Conservation (phyloP, 805 yeast genomes). For the Barnettozyma sp. region DNA sequence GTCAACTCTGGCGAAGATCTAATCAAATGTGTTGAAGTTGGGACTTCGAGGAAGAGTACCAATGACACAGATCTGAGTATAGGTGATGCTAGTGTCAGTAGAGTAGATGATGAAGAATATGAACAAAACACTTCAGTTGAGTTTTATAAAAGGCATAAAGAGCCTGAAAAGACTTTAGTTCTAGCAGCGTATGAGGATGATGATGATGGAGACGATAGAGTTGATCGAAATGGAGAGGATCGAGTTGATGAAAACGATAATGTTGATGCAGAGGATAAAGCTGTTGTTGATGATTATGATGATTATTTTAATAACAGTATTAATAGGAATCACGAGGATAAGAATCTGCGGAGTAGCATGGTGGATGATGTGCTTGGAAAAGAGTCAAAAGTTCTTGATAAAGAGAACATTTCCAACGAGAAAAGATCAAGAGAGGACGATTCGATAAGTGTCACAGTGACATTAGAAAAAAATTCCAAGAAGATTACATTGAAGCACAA, state of each 20-base stretch:
- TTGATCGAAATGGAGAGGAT: background rate
- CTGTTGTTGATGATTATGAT: background rate
- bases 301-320: background rate
- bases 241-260: background rate
- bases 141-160: too few species aligned
- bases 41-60: slow-evolving; percentile 13
- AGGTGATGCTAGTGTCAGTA: slow-evolving; percentile 9
- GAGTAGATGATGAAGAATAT: slow-evolving; percentile 13
- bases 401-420: slow-evolving; percentile 2
- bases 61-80: slow-evolving; percentile 33
- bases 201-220: slow-evolving; percentile 16
- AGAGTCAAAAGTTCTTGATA: background rate
- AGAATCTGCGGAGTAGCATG: slow-evolving; percentile 1
- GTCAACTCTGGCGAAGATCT: slow-evolving; percentile 21
- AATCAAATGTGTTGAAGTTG: slow-evolving; percentile 17
- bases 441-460: slow-evolving; percentile 2
- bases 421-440: slow-evolving; percentile 17
- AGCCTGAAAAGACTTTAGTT: too few species aligned
- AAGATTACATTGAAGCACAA: slow-evolving; percentile 18
- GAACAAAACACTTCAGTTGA: too few species aligned
- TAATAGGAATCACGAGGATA: background rate
- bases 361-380: slow-evolving; percentile 1
- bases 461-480: slow-evolving; percentile 9
- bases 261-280: too few species aligned
- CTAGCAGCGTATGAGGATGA: slow-evolving; percentile 3